Evolutionary conservation across 2,329 filamentous ascomycete genomes (phyloP).

Genomic region (Ophiostoma ips): DNA sequence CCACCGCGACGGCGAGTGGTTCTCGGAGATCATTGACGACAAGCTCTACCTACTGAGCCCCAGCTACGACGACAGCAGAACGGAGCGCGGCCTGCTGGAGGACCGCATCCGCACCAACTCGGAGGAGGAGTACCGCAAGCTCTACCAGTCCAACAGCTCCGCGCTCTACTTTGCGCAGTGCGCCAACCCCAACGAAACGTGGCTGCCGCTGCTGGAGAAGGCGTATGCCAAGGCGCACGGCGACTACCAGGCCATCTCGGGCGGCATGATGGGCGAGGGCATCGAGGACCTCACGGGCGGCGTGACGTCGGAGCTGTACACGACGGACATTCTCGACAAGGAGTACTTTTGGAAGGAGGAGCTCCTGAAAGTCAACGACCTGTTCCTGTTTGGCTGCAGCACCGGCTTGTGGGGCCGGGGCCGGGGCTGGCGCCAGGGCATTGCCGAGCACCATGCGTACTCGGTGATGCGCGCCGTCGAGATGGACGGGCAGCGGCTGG

Average conservation of each 20-base stretch:
- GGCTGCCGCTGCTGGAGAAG: slow-evolving; percentile 61
- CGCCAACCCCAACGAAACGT: slow-evolving; percentile 55
- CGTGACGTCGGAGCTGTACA: slow-evolving; percentile 54
- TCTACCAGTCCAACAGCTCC: slow-evolving; percentile 52
- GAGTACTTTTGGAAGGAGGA: slow-evolving; percentile 76
- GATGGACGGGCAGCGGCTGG: slow-evolving; percentile 35
- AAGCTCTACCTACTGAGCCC: slow-evolving; percentile 42
- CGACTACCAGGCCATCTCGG: slow-evolving; percentile 58
- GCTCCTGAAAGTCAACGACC: slow-evolving; percentile 64
- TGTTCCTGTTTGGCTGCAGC: slow-evolving; percentile 59
- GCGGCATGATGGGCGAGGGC: slow-evolving; percentile 41
- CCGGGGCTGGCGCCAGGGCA: slow-evolving; percentile 45
- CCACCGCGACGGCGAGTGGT: slow-evolving; percentile 64
- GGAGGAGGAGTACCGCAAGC: slow-evolving; percentile 45
- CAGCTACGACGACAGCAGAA: slow-evolving; percentile 45
- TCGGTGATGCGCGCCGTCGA: slow-evolving; percentile 44
- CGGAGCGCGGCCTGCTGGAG: slow-evolving; percentile 33
- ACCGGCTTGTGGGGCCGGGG: slow-evolving; percentile 50
- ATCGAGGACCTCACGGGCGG: slow-evolving; percentile 49
- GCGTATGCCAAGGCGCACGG: slow-evolving; percentile 64
- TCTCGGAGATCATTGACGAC: slow-evolving; percentile 43
- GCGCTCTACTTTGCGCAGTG: slow-evolving; percentile 61
- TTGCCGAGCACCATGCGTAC: slow-evolving; percentile 45
- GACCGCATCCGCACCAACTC: slow-evolving; percentile 35
- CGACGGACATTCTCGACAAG: slow-evolving; percentile 60